phyloP scores from a whole-genome alignment of 495 filamentous ascomycete species.

The Hypoxylon fuscum region DNA sequence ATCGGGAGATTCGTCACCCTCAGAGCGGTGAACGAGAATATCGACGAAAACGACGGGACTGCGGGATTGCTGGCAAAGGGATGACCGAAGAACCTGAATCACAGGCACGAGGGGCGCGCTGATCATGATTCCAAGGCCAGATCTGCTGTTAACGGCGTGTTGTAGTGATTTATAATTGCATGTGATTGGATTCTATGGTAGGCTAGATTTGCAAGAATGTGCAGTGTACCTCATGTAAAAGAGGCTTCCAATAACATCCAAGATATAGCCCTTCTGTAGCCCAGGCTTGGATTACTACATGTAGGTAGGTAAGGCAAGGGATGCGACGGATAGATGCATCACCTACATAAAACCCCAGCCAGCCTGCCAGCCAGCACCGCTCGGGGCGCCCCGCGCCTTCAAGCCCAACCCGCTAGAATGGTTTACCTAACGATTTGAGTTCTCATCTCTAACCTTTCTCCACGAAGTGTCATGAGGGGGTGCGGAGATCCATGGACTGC shows the following conservation, averaged over 20 bases:
- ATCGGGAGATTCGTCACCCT: slow-evolving; percentile 32
- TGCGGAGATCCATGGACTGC: neutral
- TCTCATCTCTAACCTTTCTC: neutral
- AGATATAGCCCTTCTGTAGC: neutral
- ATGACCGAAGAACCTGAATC: slow-evolving; percentile 23
- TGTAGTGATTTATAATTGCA: slow-evolving; percentile 12
- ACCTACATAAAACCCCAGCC: slow-evolving; percentile 38
- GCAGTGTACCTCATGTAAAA: neutral
- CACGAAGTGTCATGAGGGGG: neutral
- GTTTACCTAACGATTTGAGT: neutral
- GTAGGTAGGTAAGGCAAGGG: neutral
- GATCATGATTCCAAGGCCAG: slow-evolving; percentile 24
- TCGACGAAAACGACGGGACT: slow-evolving; percentile 13
- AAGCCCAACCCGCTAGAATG: slow-evolving; percentile 21
- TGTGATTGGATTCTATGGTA: slow-evolving; percentile 24
- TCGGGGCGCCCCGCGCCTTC: slow-evolving; percentile 33
- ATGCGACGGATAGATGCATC: slow-evolving; percentile 33
- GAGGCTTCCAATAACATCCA: too few species aligned
- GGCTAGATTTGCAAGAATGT: neutral
- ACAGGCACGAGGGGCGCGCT: slow-evolving; percentile 27
- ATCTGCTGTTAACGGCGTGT: slow-evolving; percentile 8
- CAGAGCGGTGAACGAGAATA: slow-evolving; percentile 36
- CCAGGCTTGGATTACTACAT: too few species aligned
- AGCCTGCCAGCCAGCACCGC: slow-evolving; percentile 12
- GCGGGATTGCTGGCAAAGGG: slow-evolving; percentile 17